Conservation (phyloP, 2,329 filamentous ascomycete species). For the Aspergillus fumigatus region DNA sequence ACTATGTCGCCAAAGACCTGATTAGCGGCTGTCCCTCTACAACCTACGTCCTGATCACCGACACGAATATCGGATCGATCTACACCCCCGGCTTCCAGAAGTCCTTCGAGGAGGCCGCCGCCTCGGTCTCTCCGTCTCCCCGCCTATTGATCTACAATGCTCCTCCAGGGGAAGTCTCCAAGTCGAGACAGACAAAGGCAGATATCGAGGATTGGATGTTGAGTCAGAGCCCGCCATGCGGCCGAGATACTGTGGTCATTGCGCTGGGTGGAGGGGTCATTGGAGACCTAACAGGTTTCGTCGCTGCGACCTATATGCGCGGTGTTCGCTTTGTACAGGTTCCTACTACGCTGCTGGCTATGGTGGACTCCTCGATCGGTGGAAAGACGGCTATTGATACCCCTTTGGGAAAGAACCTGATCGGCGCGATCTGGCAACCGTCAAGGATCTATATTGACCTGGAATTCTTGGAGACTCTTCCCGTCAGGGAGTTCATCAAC, state of each 20-base stretch:
- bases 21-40: constrained; percentile 72
- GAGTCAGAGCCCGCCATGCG: constrained; percentile 73
- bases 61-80: constrained; percentile 78
- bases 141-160: constrained; percentile 82
- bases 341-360: constrained; percentile 86
- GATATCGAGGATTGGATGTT: constrained; percentile 98
- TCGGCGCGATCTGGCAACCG: constrained; percentile 96
- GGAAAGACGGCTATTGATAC: constrained; percentile 98
- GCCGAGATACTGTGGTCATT: constrained; percentile 89
- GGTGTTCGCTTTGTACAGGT: constrained; percentile 95
- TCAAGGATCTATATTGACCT: constrained; percentile 91
- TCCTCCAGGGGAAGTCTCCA: constrained; percentile 87
- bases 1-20: constrained; percentile 76
- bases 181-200: constrained; percentile 87
- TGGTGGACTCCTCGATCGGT: constrained; percentile 98
- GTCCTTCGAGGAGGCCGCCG: constrained; percentile 54
- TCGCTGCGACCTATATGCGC: constrained; percentile 97
- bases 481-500: constrained; percentile 90
- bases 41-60: constrained; percentile 94
- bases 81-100: constrained; percentile 76
- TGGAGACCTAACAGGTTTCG: constrained; percentile 95
- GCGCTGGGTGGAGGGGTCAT: constrained; percentile 95
- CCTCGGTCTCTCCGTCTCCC: constrained; percentile 46
- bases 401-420: constrained; percentile 89
- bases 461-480: constrained; percentile 83